Evolutionary conservation across 176 grass and related monocot genomes (phyloP), one percentile per base, ranked within the genome.

Genomic region (Phoenix roebelenii): DNA sequence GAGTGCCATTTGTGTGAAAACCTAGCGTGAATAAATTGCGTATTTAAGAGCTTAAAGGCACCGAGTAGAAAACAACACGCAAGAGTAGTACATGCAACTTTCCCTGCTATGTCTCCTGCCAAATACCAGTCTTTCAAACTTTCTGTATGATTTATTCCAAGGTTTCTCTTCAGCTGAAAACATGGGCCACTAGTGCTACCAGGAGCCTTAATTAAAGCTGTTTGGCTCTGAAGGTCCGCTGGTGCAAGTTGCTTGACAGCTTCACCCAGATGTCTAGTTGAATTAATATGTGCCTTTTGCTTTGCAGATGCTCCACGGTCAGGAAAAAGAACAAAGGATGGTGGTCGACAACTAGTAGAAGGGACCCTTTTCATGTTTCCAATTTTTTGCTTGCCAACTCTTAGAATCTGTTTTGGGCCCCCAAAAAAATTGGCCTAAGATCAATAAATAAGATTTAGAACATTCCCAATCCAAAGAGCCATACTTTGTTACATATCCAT

Each of bases 211-310:
- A 74, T 71, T 25, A 73, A 57, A 32, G 80, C 62, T 30, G 59
- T 76, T 70, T 81, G 79, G 39, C 67, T 69, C 25, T 75, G 87
- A 58, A 97, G 63, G 26, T 70, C 85, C 60, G 66, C 66, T 5
- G 93, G 84, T 61, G 93, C 66, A 63, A 98, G 93, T 81, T 98
- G 93, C 67, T 85, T 98, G 59, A 98, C 87, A 75, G 84, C 87
- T 78, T 89, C 93, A 16, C 87, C 87, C 57, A 92, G 75, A 80
- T 88, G 76, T 50, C 83, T 89, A 56, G 64, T 78, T 57, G 81
- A 85, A 72, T 61, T 80, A 66, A 86, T 62, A 80, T 76, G 68
- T 83, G 74, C 68, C 51, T 67, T 57, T 52, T 84, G 77, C 49
- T 82, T 69, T 7, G 65, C 68, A 58, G 66, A 51, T 53, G 51